Evolutionary conservation across 176 grass and related monocot species (phyloP).

Genomic region (Canna indica): DNA sequence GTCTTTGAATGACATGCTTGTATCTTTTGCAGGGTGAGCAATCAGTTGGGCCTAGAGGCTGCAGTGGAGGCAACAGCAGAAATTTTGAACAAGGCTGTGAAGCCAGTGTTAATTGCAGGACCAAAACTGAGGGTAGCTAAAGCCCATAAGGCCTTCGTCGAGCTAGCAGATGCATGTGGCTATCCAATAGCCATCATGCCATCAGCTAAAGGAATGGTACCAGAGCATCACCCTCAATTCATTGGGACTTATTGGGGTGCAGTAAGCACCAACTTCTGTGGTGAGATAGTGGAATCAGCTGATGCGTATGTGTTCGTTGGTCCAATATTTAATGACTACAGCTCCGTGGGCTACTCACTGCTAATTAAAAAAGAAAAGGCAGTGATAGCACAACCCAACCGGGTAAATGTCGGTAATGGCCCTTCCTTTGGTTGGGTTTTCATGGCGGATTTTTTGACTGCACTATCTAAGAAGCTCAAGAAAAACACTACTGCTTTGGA

Average conservation of each 20-base stretch:
- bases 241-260: slow-evolving; percentile 15
- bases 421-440: slow-evolving; percentile 22
- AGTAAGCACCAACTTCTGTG: slow-evolving; percentile 19
- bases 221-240: slow-evolving; percentile 16
- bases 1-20: not conserved
- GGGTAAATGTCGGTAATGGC: not conserved
- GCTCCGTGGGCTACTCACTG: slow-evolving; percentile 13
- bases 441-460: slow-evolving; percentile 19
- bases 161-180: slow-evolving; percentile 1
- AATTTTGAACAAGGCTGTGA: slow-evolving; percentile 19
- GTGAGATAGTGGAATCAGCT: slow-evolving; percentile 17
- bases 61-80: slow-evolving; percentile 3
- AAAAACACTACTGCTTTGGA: slow-evolving; percentile 14
- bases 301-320: slow-evolving; percentile 12
- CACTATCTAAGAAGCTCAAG: not conserved
- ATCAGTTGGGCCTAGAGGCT: slow-evolving; percentile 4
- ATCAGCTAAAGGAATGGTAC: slow-evolving; percentile 10
- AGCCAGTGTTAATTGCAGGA: slow-evolving; percentile 12
- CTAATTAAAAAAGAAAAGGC: slow-evolving; percentile 14
- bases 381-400: slow-evolving; percentile 3
- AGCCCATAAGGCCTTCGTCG: not conserved
- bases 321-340: slow-evolving; percentile 14
- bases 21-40: slow-evolving; percentile 7
- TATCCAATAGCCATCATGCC: slow-evolving; percentile 19
- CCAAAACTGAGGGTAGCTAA: slow-evolving; percentile 15